phyloP scores from a whole-genome alignment of 164 flowering plant species.

The Annona cherimola region DNA sequence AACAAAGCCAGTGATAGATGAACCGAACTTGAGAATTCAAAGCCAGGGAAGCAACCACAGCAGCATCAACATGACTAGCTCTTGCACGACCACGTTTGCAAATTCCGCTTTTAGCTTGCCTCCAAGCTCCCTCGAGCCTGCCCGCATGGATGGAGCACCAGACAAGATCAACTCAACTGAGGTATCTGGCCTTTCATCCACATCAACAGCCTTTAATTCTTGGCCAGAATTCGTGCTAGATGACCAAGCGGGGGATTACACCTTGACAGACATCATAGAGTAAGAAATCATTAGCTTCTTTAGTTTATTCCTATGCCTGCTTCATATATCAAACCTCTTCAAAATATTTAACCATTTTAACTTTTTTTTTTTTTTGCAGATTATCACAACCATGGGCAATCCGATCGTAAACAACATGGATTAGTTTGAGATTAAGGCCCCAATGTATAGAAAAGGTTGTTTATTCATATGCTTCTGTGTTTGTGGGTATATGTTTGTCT shows the following conservation, averaged over 20 bases:
- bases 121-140: conserved; percentile 22
- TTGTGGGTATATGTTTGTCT: background rate
- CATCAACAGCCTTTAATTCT: conserved; percentile 32
- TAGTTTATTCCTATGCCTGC: background rate
- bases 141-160: conserved; percentile 13
- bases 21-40: background rate
- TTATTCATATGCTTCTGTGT: conserved; percentile 1
- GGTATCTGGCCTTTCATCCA: conserved; percentile 18
- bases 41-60: background rate
- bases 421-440: background rate
- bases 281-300: conserved; percentile 16
- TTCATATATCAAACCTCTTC: background rate
- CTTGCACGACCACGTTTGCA: background rate
- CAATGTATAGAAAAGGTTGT: background rate
- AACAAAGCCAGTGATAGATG: background rate
- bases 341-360: background rate
- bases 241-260: conserved; percentile 29
- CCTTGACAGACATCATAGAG: conserved; percentile 42
- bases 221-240: conserved; percentile 42
- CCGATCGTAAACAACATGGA: conserved; percentile 1
- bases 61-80: background rate
- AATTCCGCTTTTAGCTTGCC: conserved; percentile 11
- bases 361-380: conserved; percentile 14
- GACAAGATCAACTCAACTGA: conserved; percentile 15
- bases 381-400: conserved; percentile 14